phyloP scores from a whole-genome alignment of 169 alveolate species.

The Cryptosporidium xiaoi region DNA sequence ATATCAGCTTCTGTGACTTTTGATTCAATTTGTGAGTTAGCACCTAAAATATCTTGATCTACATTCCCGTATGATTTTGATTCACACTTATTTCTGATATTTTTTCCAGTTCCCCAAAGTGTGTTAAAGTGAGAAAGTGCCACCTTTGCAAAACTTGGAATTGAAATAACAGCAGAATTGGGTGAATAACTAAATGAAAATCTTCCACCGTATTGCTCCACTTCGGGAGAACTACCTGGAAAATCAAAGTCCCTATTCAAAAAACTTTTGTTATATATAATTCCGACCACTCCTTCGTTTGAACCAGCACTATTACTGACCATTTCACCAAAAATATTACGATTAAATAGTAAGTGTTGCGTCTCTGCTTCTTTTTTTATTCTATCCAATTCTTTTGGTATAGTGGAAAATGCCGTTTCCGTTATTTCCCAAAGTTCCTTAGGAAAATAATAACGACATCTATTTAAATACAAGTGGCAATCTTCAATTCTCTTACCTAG shows the following conservation, averaged over 20 bases:
- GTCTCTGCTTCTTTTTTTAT: slow-evolving; percentile 71
- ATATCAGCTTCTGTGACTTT: background rate
- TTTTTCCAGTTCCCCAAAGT: slow-evolving; percentile 30
- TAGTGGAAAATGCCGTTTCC: slow-evolving; percentile 65
- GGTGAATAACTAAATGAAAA: slow-evolving; percentile 49
- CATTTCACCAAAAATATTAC: slow-evolving; percentile 69
- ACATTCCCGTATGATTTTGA: background rate
- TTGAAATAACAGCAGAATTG: slow-evolving; percentile 20
- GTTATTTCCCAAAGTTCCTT: slow-evolving; percentile 68
- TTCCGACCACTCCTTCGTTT: slow-evolving; percentile 23
- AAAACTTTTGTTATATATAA: slow-evolving; percentile 4
- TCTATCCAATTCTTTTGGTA: slow-evolving; percentile 71
- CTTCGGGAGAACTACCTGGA: background rate
- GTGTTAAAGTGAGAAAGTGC: slow-evolving; percentile 59
- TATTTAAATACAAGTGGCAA: slow-evolving; percentile 60
- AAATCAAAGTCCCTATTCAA: slow-evolving; percentile 10
- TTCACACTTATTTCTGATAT: background rate
- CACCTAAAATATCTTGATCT: background rate
- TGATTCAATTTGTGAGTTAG: background rate
- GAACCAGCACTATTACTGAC: slow-evolving; percentile 27
- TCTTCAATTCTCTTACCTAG: slow-evolving; percentile 44
- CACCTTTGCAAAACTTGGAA: slow-evolving; percentile 38
- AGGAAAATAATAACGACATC: slow-evolving; percentile 64
- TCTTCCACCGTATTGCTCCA: background rate
- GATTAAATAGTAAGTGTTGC: slow-evolving; percentile 53